phyloP scores from a whole-genome alignment of 768 basidiomycete genomes.

The Rhodotorula babjevae region DNA sequence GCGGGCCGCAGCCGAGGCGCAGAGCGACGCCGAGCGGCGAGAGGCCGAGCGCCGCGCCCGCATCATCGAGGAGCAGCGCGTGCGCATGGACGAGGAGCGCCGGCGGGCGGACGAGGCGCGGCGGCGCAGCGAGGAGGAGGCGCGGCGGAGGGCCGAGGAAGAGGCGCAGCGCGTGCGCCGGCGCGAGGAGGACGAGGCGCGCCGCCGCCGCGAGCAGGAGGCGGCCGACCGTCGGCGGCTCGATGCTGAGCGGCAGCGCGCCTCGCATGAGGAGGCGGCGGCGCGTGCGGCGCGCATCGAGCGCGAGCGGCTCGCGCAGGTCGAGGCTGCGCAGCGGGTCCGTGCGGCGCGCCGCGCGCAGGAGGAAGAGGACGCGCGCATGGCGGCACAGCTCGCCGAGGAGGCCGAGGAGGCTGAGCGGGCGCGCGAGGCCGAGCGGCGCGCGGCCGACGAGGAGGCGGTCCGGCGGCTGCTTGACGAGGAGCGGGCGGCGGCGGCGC shows the following conservation, averaged over 20 bases:
- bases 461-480: slow-evolving; percentile 8
- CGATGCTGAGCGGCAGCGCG: neutral
- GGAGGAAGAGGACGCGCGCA: slow-evolving; percentile 21
- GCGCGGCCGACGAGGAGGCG: slow-evolving; percentile 11
- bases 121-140: neutral
- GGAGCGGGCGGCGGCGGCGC: slow-evolving; percentile 2
- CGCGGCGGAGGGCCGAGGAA: neutral
- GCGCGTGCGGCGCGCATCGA: neutral
- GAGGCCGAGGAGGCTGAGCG: slow-evolving; percentile 16
- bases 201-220: neutral
- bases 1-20: too few species aligned
- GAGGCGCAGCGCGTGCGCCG: neutral
- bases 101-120: neutral
- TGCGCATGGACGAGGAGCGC: neutral
- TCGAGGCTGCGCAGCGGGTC: slow-evolving; percentile 2
- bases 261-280: neutral
- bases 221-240: neutral
- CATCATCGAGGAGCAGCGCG: neutral
- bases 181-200: neutral
- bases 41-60: neutral
- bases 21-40: neutral
- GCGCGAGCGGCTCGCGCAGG: slow-evolving; percentile 4
- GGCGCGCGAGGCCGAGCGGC: neutral
- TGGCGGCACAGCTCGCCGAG: slow-evolving; percentile 7
- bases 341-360: neutral